Percentiles rank a stretch among this genome's conserved stretches.
These are phyloP conservation scores for Solanum clarkiae DNA, from an alignment of 257 asterid genomes.

Conservation along the genomic window DNA sequence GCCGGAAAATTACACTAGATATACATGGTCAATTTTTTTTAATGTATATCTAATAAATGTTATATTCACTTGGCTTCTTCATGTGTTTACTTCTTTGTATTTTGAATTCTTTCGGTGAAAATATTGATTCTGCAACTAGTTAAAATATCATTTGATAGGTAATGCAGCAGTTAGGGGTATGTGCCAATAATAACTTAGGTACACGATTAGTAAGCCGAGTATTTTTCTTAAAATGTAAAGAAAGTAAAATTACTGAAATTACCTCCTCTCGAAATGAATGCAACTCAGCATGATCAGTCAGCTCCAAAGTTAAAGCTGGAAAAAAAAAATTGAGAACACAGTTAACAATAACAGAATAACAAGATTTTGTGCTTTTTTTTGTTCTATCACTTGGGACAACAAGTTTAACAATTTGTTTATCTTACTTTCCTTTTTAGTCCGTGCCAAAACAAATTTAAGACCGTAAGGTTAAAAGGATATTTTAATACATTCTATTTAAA, in stretches of 20 bases:
- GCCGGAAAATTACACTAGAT: background rate
- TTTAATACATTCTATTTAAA: too few species aligned
- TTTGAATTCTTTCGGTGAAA: background rate
- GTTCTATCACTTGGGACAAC: too few species aligned
- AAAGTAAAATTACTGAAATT: background rate
- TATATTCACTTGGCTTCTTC: background rate
- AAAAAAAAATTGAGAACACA: background rate
- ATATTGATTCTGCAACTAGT: background rate
- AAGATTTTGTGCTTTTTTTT: background rate
- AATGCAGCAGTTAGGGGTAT: background rate
- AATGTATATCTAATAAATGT: too few species aligned
- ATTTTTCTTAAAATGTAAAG: background rate
- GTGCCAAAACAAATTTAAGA: too few species aligned
- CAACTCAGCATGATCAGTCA: constrained; percentile 13
- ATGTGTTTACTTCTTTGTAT: background rate
- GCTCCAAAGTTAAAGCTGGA: constrained; percentile 20
- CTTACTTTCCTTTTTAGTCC: too few species aligned
- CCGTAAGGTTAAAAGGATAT: too few species aligned
- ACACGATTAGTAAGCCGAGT: background rate
- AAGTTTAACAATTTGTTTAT: background rate
- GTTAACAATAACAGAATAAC: background rate
- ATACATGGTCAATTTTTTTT: background rate
- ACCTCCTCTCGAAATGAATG: constrained; percentile 26
- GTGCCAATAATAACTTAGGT: background rate
- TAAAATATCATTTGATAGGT: background rate